These are phyloP conservation scores for Steccherinum ochraceum DNA, from an alignment of 768 basidiomycete genomes.

Conservation along the genomic window DNA sequence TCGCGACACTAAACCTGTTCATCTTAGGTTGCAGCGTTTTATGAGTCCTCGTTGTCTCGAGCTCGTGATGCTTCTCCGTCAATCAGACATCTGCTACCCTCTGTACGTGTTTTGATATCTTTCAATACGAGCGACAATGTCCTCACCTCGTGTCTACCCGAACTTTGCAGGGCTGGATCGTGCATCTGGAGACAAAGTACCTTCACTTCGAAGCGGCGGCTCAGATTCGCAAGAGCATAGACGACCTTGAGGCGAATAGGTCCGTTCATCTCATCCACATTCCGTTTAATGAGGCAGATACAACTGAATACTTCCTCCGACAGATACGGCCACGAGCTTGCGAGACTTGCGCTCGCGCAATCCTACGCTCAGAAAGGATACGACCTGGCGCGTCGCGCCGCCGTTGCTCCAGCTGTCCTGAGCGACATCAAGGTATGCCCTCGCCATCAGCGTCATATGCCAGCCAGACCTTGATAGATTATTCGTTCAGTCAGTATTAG, in stretches of 20 bases:
- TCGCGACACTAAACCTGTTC: too few relatives aligned
- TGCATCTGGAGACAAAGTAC: slow-evolving; percentile 77
- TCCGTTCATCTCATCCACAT: slow-evolving; percentile 23
- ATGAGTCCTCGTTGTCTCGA: slow-evolving; percentile 40
- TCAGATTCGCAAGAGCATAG: slow-evolving; percentile 82
- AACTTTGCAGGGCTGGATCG: slow-evolving; percentile 58
- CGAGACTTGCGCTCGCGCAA: slow-evolving; percentile 66
- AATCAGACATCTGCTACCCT: slow-evolving; percentile 43
- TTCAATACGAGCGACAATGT: background rate
- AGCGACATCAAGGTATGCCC: slow-evolving; percentile 76
- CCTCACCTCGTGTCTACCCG: background rate
- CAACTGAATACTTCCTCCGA: slow-evolving; percentile 6
- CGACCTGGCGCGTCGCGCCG: slow-evolving; percentile 56
- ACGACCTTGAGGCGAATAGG: slow-evolving; percentile 78
- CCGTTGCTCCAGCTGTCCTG: slow-evolving; percentile 55
- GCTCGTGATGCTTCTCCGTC: slow-evolving; percentile 39
- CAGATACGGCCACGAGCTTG: slow-evolving; percentile 87
- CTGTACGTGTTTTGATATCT: slow-evolving; percentile 35
- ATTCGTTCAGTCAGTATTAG: slow-evolving; percentile 60
- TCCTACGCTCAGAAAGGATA: slow-evolving; percentile 63
- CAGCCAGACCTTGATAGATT: background rate
- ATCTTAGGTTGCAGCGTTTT: slow-evolving; percentile 55
- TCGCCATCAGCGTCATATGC: background rate
- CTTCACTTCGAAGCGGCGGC: slow-evolving; percentile 87
- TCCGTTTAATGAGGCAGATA: slow-evolving; percentile 1